A percentile compares a stretch with the other conserved stretches of the same genome.
These are phyloP conservation scores for Globisporangium yorkense DNA, from an alignment of 352 stramenopile species.

Conservation along the genomic window DNA sequence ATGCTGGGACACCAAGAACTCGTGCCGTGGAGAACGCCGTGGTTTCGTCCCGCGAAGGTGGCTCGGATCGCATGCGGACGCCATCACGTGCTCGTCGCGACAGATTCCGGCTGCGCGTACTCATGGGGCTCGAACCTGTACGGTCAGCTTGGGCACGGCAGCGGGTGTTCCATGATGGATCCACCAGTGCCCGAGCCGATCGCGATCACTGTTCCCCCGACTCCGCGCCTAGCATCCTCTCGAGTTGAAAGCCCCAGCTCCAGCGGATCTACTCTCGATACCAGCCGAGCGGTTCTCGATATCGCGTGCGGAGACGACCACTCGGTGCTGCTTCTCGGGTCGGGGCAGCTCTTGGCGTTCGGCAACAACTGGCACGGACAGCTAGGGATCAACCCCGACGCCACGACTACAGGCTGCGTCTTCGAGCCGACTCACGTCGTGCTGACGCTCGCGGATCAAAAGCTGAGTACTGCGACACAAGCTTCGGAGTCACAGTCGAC, in stretches of 20 bases:
- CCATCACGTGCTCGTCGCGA: conserved; percentile 30
- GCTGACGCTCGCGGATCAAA: not conserved
- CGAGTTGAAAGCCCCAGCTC: not conserved
- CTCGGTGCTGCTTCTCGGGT: conserved; percentile 44
- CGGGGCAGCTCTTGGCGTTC: conserved; percentile 44
- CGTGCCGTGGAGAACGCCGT: conserved; percentile 13
- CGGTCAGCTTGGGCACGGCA: conserved; percentile 49
- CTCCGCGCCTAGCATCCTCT: not conserved
- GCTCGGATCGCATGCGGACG: conserved; percentile 36
- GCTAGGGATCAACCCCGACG: conserved; percentile 41
- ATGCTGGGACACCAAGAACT: conserved; percentile 7
- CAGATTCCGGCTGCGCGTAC: conserved; percentile 26
- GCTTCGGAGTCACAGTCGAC: not conserved
- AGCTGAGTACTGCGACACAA: not conserved
- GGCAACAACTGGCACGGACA: conserved; percentile 73
- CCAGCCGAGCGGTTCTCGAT: conserved; percentile 20
- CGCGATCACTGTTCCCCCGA: conserved; percentile 1
- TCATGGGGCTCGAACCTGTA: conserved; percentile 63
- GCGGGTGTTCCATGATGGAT: conserved; percentile 14
- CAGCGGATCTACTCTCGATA: not conserved
- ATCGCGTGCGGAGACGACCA: conserved; percentile 61
- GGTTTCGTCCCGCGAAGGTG: conserved; percentile 18
- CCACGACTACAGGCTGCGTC: conserved; percentile 3
- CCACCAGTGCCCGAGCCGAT: conserved; percentile 15
- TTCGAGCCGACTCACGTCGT: not conserved